Conservation (phyloP, 345 rosid species). For the Tarenaya hassleriana region DNA sequence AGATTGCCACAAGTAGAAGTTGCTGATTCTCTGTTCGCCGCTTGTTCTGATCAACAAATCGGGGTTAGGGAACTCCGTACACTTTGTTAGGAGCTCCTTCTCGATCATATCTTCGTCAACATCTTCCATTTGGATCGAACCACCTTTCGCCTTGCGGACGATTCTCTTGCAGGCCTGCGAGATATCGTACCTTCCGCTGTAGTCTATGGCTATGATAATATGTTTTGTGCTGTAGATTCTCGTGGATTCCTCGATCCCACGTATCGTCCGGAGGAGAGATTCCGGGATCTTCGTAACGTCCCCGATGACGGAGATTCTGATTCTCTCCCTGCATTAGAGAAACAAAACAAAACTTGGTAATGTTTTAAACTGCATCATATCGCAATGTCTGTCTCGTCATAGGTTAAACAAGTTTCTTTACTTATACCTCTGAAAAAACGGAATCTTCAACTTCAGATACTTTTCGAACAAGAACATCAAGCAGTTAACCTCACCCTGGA, state of each 20-base stretch:
- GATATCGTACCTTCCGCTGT: conserved; percentile 68
- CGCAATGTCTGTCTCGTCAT: too few species aligned
- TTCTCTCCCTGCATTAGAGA: conserved; percentile 29
- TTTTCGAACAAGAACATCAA: conserved; percentile 52
- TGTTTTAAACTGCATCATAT: too few species aligned
- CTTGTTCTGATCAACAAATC: conserved; percentile 74
- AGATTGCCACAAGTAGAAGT: conserved; percentile 76
- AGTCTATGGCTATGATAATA: conserved; percentile 64
- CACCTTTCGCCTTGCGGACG: conserved; percentile 46
- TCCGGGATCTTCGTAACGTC: conserved; percentile 52
- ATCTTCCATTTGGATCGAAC: conserved; percentile 40
- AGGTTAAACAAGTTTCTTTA: too few species aligned
- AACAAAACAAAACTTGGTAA: too few species aligned
- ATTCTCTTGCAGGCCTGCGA: conserved; percentile 61
- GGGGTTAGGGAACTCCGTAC: conserved; percentile 57
- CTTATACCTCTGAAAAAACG: conserved; percentile 38
- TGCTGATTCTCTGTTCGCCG: conserved; percentile 69
- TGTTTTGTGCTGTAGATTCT: conserved; percentile 47
- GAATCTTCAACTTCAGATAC: conserved; percentile 31
- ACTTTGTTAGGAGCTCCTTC: conserved; percentile 55
- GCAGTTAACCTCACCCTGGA: conserved; percentile 51
- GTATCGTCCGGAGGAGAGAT: conserved; percentile 34
- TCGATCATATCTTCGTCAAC: conserved; percentile 54
- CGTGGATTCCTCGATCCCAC: conserved; percentile 45
- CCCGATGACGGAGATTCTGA: conserved; percentile 50